Conservation (phyloP, 2,329 filamentous ascomycete genomes). For the Penicillium sp. region DNA sequence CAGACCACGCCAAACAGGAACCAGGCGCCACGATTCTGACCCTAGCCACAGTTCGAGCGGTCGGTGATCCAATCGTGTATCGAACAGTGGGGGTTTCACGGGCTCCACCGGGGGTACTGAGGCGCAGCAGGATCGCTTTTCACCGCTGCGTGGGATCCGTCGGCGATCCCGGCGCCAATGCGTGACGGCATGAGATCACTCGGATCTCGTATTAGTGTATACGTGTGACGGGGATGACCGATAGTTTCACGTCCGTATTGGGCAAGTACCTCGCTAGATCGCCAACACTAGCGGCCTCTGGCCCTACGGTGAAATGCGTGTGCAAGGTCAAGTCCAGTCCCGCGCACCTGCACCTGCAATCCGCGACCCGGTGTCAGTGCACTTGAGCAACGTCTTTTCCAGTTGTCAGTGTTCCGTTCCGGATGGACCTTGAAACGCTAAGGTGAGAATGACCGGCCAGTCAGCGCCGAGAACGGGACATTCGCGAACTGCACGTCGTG, state of each 20-base stretch:
- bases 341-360: neutral
- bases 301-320: neutral
- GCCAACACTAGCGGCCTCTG: neutral
- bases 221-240: neutral
- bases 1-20: constrained; percentile 5
- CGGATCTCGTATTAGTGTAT: neutral
- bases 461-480: constrained; percentile 7
- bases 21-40: constrained; percentile 11
- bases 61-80: constrained; percentile 2
- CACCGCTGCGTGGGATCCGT: constrained; percentile 22
- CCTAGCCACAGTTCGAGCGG: constrained; percentile 12
- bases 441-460: constrained; percentile 11
- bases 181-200: constrained; percentile 3
- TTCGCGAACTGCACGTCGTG: constrained; percentile 1
- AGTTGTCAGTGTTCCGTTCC: neutral
- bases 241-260: neutral
- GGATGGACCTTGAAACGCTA: constrained; percentile 12
- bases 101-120: constrained; percentile 1
- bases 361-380: neutral
- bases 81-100: neutral
- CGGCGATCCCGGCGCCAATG: constrained; percentile 21
- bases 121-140: constrained; percentile 13
- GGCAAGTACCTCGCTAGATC: neutral
- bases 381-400: neutral
- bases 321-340: neutral